Evolutionary conservation across 2,329 filamentous ascomycete species (phyloP).

Genomic region (Botrytis elliptica): DNA sequence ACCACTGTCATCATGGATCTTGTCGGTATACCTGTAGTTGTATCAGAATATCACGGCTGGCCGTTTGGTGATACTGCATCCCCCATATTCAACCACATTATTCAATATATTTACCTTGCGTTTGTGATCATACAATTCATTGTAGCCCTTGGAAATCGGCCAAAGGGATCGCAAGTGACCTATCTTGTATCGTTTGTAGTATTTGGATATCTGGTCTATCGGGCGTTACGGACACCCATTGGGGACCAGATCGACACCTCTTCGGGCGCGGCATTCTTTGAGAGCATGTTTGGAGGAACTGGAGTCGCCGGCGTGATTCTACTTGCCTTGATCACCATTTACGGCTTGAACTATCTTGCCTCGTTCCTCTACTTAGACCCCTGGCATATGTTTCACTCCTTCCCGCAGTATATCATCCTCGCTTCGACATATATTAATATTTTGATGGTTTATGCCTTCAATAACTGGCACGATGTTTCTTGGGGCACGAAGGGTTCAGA

Average conservation of each 20-base stretch:
- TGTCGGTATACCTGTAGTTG: conserved; percentile 68
- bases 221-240: conserved; percentile 62
- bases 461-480: conserved; percentile 99
- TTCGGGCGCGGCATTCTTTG: conserved; percentile 67
- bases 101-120: conserved; percentile 89
- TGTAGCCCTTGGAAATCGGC: conserved; percentile 90
- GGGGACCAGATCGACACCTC: conserved; percentile 56
- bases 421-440: conserved; percentile 99
- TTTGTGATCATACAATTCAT: conserved; percentile 96
- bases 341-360: conserved; percentile 93
- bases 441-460: conserved; percentile 98
- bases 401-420: conserved; percentile 88
- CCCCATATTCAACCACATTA: conserved; percentile 83
- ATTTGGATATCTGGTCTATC: conserved; percentile 87
- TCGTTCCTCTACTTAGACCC: conserved; percentile 98
- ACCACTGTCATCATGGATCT: conserved; percentile 97
- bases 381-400: conserved; percentile 99
- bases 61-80: conserved; percentile 87
- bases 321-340: conserved; percentile 88
- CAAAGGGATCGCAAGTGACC: conserved; percentile 90
- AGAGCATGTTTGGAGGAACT: conserved; percentile 67
- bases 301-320: conserved; percentile 79
- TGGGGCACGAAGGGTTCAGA: conserved; percentile 99
- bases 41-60: conserved; percentile 63
- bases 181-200: conserved; percentile 88